phyloP scores from a whole-genome alignment of 371 early-diverging fungal species.

The Haplosporangium sp. region DNA sequence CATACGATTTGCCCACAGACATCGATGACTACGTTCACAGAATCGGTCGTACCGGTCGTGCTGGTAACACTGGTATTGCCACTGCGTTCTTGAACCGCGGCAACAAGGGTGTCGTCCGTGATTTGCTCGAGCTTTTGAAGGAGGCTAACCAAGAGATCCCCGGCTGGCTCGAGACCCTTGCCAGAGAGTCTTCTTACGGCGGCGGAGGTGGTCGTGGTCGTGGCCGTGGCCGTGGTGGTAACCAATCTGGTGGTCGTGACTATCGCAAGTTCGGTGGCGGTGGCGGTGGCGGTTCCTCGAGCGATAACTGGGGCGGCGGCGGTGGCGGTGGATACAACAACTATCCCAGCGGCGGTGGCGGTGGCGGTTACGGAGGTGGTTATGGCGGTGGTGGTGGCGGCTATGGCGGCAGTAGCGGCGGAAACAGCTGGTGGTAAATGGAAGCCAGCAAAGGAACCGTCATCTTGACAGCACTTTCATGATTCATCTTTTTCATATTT shows the following conservation, averaged over 20 bases:
- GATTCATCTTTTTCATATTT: constrained; percentile 12
- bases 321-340: constrained; percentile 27
- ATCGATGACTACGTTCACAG: constrained; percentile 91
- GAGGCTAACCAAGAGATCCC: constrained; percentile 93
- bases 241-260: constrained; percentile 38
- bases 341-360: background rate
- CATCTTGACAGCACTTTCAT: too few relatives aligned
- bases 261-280: constrained; percentile 43
- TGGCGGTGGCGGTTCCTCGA: constrained; percentile 7
- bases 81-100: constrained; percentile 77
- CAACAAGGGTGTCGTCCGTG: constrained; percentile 89
- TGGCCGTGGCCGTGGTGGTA: constrained; percentile 53
- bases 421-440: constrained; percentile 59
- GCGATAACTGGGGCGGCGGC: constrained; percentile 15
- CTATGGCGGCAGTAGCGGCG: constrained; percentile 31
- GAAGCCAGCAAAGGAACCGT: background rate
- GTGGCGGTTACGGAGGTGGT: constrained; percentile 26
- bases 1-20: constrained; percentile 88
- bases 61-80: constrained; percentile 80
- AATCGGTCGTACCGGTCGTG: constrained; percentile 92
- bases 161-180: constrained; percentile 78
- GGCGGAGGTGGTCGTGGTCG: constrained; percentile 71
- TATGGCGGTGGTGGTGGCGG: constrained; percentile 32
- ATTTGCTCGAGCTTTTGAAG: constrained; percentile 87
- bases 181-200: constrained; percentile 66